Base-by-base conservation (phyloP, 2,329 filamentous ascomycete species). In the Exophiala xenobiotica region DNA sequence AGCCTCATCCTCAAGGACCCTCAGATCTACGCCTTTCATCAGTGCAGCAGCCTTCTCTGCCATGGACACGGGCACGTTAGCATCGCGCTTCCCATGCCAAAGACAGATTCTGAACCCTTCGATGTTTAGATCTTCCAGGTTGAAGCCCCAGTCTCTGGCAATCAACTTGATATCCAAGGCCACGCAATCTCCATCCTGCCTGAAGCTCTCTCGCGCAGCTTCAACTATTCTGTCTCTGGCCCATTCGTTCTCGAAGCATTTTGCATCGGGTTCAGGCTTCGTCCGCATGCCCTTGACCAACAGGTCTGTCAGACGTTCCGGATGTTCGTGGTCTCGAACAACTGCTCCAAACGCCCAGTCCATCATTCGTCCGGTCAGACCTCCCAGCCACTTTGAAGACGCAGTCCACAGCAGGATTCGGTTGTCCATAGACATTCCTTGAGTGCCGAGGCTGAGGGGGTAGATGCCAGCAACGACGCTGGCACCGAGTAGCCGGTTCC, bases 91-190 rank as follows among this genome's bases (percentile, higher is more conserved):
- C 4, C 38, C 38, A 14, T 40, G 38, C 38, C 38, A 40, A 9
- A 40, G n/a, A 22, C 22, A 24, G 9, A 40, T 40, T 6, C n/a
- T 23, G 19, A 40, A 23, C 19, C 38, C 38, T n/a, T 40, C 38
- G 3, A 20, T 40, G 12, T 40, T 22, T 1, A 40, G 38, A 23
- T 24, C 19, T n/a, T 20, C 19, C 20, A 40, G 38, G 7, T 40
- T 12, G 8, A 40, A 40, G 7, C 38, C 38, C 38, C 38, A 40
- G 14, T 40, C 38, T 8, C 22, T 22, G 3, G 38, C 38, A 24
- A 40, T 40, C 38, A 40, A 40, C 38, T 24, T 40, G 38, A 40
- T 40, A 22, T 40, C 38, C 38, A 40, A 14, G 3, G 19, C 20
- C 20, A 40, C 20, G 8, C 38, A 18, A 6, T 24, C 38, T 7